These are phyloP conservation scores for Suillus subalutaceus DNA, from an alignment of 768 basidiomycete species.

Conservation along the genomic window DNA sequence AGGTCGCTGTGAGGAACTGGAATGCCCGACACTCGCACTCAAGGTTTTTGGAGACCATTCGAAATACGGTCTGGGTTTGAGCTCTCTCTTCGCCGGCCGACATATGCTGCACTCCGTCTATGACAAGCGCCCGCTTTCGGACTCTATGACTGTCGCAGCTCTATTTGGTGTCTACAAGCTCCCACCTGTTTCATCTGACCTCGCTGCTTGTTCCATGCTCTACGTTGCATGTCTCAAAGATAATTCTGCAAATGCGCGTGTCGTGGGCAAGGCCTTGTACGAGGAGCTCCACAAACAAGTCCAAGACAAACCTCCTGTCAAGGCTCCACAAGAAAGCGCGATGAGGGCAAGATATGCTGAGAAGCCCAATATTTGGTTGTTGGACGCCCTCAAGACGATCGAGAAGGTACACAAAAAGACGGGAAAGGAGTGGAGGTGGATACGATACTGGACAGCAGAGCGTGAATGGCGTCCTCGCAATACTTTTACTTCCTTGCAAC, in stretches of 20 bases:
- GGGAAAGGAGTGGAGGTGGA: constrained; percentile 29
- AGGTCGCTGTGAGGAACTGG: constrained; percentile 68
- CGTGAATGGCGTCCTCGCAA: constrained; percentile 8
- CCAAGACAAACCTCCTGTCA: constrained; percentile 17
- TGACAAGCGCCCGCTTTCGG: constrained; percentile 45
- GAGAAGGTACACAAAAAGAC: constrained; percentile 35
- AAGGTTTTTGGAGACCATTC: constrained; percentile 63
- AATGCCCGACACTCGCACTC: constrained; percentile 57
- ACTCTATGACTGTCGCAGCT: constrained; percentile 52
- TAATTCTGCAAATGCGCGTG: constrained; percentile 39
- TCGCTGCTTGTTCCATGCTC: constrained; percentile 59
- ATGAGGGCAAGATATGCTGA: constrained; percentile 28
- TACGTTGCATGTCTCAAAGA: constrained; percentile 56
- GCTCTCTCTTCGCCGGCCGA: constrained; percentile 51
- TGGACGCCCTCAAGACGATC: constrained; percentile 39
- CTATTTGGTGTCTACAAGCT: constrained; percentile 59
- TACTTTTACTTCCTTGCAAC: neutral
- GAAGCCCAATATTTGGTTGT: constrained; percentile 42
- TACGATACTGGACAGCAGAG: constrained; percentile 24
- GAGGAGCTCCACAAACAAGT: constrained; percentile 42
- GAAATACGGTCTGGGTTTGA: constrained; percentile 58
- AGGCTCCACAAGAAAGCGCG: constrained; percentile 21
- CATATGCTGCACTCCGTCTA: constrained; percentile 61
- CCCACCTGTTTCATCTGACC: constrained; percentile 55
- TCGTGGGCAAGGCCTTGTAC: constrained; percentile 46